These are phyloP conservation scores for Blepharisma stoltei DNA, from an alignment of 73 alveolate species.

Conservation along the genomic window DNA sequence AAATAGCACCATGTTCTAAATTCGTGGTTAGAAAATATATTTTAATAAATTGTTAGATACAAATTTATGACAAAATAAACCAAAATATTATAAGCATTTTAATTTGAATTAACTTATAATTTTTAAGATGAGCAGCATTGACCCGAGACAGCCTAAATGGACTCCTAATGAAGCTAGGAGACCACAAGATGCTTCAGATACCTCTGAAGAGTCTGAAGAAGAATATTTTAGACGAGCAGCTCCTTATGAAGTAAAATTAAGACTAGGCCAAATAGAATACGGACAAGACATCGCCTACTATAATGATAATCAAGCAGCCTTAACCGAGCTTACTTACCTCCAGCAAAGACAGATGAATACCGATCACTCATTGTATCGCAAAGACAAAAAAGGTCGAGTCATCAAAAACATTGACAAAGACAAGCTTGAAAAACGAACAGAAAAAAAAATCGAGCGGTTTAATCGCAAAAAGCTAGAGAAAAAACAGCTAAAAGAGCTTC, in stretches of 20 bases:
- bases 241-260: neutral
- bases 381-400: conserved; percentile 1
- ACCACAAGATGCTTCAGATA: neutral
- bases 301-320: neutral
- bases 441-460: neutral
- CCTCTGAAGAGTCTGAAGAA: conserved; percentile 6
- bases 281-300: conserved; percentile 1
- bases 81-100: no score
- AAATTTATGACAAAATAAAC: no score
- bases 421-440: conserved; percentile 3
- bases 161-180: neutral
- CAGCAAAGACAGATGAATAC: neutral
- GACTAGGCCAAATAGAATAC: conserved; percentile 1
- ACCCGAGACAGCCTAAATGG: conserved; percentile 14
- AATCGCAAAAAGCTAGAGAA: neutral
- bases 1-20: no score
- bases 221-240: conserved; percentile 6
- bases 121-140: conserved; percentile 6
- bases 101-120: neutral
- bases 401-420: neutral
- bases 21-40: no score
- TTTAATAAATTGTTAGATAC: no score
- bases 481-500: neutral
- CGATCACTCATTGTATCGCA: neutral
- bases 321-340: neutral